phyloP scores from a whole-genome alignment of 2,329 filamentous ascomycete species.

The Botryosphaeria agaves region DNA sequence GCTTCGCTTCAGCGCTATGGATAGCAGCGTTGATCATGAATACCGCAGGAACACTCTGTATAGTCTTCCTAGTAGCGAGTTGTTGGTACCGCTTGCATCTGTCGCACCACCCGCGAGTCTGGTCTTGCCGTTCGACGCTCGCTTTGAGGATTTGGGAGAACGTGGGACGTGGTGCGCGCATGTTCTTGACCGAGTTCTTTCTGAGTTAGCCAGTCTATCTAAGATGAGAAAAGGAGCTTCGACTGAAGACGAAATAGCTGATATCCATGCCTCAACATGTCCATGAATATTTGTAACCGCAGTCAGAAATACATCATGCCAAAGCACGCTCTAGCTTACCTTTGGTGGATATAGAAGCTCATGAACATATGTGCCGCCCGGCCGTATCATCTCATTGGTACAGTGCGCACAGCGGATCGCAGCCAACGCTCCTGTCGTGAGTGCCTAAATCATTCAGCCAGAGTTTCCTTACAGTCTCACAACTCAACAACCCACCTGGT shows the following conservation, averaged over 20 bases:
- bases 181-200: too few species aligned
- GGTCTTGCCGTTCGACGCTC: constrained; percentile 78
- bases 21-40: constrained; percentile 72
- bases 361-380: constrained; percentile 65
- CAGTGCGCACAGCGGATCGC: constrained; percentile 77
- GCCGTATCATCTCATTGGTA: constrained; percentile 65
- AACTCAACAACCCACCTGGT: constrained; percentile 47
- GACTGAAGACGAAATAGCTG: too few species aligned
- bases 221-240: too few species aligned
- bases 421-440: constrained; percentile 54
- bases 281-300: too few species aligned
- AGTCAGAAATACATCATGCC: too few species aligned
- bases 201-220: too few species aligned
- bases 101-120: constrained; percentile 83
- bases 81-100: constrained; percentile 83
- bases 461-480: too few species aligned
- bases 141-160: constrained; percentile 90
- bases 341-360: constrained; percentile 66
- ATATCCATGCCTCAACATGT: too few species aligned
- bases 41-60: constrained; percentile 69
- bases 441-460: constrained; percentile 18
- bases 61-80: constrained; percentile 67
- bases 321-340: too few species aligned
- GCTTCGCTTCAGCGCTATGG: constrained; percentile 53
- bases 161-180: constrained; percentile 30